phyloP scores from a whole-genome alignment of 2,329 filamentous ascomycete species.

The Aspergillus flavus region DNA sequence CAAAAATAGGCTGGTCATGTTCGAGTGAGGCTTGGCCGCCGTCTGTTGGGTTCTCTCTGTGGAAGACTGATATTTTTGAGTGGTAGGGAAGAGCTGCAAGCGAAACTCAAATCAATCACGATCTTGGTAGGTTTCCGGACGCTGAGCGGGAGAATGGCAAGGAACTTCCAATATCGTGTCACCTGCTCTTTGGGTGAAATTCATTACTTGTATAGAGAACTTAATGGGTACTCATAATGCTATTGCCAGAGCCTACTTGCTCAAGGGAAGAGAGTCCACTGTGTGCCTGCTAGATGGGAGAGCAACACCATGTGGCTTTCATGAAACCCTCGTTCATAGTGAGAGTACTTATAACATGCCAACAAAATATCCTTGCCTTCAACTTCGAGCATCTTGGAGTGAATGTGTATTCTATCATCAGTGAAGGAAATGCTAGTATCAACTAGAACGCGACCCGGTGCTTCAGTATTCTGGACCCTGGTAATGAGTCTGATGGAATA shows the following conservation, averaged over 20 bases:
- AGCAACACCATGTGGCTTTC: background rate
- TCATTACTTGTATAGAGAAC: background rate
- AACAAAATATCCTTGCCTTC: background rate
- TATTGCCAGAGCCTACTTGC: background rate
- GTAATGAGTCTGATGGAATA: background rate
- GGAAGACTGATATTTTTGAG: too few species aligned
- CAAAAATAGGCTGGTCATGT: background rate
- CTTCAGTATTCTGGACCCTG: background rate
- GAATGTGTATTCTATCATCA: background rate
- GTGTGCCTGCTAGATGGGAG: too few species aligned
- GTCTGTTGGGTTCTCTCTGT: background rate
- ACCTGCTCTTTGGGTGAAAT: background rate
- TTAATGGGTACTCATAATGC: background rate
- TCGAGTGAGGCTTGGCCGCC: background rate
- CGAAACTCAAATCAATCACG: too few species aligned
- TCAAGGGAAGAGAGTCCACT: background rate
- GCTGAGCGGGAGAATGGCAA: background rate
- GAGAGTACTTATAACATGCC: background rate
- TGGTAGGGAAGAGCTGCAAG: too few species aligned
- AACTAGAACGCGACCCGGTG: background rate
- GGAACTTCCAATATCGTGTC: background rate
- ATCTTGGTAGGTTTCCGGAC: background rate
- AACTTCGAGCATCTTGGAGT: background rate
- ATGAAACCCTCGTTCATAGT: background rate
- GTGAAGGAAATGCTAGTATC: background rate